These are phyloP conservation scores for Colletotrichum sp. DNA, from an alignment of 2,329 filamentous ascomycete genomes.

Conservation along the genomic window DNA sequence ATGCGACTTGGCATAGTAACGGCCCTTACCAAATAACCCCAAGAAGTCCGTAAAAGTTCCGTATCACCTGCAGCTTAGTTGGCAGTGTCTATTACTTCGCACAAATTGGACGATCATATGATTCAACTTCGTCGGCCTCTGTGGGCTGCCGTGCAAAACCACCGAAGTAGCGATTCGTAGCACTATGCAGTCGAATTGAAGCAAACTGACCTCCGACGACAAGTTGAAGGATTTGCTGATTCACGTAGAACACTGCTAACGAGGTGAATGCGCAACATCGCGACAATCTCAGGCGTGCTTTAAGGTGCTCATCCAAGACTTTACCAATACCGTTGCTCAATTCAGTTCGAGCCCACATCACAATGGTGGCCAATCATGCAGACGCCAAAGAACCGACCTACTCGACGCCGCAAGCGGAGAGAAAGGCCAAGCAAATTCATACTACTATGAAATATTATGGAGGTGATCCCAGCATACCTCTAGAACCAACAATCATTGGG, in stretches of 20 bases:
- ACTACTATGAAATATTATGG: not conserved
- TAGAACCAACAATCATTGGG: not conserved
- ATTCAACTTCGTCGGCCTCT: not conserved
- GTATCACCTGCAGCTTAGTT: not conserved
- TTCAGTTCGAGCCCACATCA: not conserved
- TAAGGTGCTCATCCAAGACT: not conserved
- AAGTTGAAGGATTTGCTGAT: not conserved
- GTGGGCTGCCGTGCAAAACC: not conserved
- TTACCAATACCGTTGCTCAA: accelerated
- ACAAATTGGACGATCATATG: not conserved
- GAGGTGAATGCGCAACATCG: not conserved
- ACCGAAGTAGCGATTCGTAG: not conserved
- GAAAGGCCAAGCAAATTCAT: not conserved
- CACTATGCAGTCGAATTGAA: not conserved
- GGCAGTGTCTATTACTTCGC: not conserved
- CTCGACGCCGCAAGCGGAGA: not conserved
- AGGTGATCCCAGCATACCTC: not conserved
- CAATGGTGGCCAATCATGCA: not conserved
- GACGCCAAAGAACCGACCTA: not conserved
- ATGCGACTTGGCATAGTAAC: not conserved
- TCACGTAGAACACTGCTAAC: accelerated
- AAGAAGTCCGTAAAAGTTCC: not conserved
- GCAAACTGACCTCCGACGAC: not conserved
- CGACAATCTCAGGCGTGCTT: not conserved
- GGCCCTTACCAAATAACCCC: not conserved